These are phyloP conservation scores for Metschnikowia amazonensis DNA, from an alignment of 805 yeast species.

Conservation along the genomic window DNA sequence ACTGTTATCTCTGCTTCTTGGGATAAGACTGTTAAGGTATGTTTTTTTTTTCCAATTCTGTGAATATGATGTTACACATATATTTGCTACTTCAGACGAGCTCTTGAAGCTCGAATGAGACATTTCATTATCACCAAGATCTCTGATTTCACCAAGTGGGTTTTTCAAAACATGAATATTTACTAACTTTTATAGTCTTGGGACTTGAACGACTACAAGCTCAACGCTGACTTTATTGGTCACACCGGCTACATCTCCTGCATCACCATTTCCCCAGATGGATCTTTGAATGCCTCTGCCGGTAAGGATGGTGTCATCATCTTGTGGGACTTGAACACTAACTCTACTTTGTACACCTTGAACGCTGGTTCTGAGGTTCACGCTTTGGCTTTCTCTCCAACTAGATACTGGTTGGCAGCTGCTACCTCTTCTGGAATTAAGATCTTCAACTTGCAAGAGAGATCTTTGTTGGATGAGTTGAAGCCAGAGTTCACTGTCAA, in stretches of 20 bases:
- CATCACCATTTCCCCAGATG: constrained; percentile 98
- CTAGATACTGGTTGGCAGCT: constrained; percentile 99
- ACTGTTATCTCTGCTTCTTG: constrained; percentile 96
- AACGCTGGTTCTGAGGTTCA: constrained; percentile 94
- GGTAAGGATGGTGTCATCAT: constrained; percentile 99
- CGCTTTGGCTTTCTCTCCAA: constrained; percentile 99
- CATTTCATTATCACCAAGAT: constrained; percentile 94
- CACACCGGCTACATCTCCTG: constrained; percentile 99
- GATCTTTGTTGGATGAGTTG: constrained; percentile 91
- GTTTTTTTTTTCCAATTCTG: constrained; percentile 37
- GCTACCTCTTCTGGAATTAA: constrained; percentile 97
- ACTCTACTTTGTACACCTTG: constrained; percentile 87
- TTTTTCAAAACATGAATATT: constrained; percentile 6
- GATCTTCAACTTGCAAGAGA: constrained; percentile 96
- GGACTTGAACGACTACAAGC: constrained; percentile 81
- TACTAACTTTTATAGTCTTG: constrained; percentile 77
- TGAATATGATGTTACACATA: constrained; percentile 67
- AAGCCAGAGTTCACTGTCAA: constrained; percentile 92
- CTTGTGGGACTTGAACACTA: constrained; percentile 94
- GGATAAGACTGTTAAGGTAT: constrained; percentile 98
- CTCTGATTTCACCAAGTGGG: constrained; percentile 63
- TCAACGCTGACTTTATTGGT: constrained; percentile 95
- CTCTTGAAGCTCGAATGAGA: constrained; percentile 80
- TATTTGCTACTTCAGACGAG: constrained; percentile 99
- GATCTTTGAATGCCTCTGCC: constrained; percentile 98